A percentile compares a stretch with the other conserved stretches of the same genome.
Conservation (phyloP, 768 basidiomycete species). For the Xanthoconium purpureum region DNA sequence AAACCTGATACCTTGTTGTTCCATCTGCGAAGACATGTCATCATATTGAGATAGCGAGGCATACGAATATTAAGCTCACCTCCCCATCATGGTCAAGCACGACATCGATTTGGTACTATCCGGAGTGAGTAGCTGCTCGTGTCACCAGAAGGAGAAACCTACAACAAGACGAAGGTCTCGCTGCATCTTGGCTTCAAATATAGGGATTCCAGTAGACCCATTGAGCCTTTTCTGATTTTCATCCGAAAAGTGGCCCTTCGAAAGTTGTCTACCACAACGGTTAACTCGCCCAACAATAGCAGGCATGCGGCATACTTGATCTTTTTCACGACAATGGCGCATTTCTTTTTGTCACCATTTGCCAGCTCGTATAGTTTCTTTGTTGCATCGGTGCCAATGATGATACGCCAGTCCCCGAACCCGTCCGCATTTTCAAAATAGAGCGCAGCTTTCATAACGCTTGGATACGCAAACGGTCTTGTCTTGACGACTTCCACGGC, state of each 20-base stretch:
- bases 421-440: conserved; percentile 57
- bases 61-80: conserved; percentile 16
- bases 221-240: conserved; percentile 65
- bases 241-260: conserved; percentile 63
- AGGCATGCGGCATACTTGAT: conserved; percentile 47
- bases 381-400: conserved; percentile 51
- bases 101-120: conserved; percentile 50
- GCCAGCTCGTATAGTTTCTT: conserved; percentile 47
- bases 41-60: not conserved
- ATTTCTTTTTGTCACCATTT: conserved; percentile 43
- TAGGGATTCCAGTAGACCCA: conserved; percentile 46
- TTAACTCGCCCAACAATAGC: not conserved
- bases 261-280: conserved; percentile 51
- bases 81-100: conserved; percentile 35
- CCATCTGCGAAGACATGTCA: conserved; percentile 28
- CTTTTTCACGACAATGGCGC: conserved; percentile 61
- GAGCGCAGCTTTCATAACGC: conserved; percentile 55
- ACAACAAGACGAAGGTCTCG: conserved; percentile 50
- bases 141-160: conserved; percentile 12
- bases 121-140: not conserved
- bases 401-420: conserved; percentile 63
- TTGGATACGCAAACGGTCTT: conserved; percentile 36
- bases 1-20: conserved; percentile 36
- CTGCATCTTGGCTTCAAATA: conserved; percentile 70
- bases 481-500: conserved; percentile 1